These are phyloP conservation scores for Starmerella ratchasimensis DNA, from an alignment of 805 yeast genomes.

Conservation along the genomic window DNA sequence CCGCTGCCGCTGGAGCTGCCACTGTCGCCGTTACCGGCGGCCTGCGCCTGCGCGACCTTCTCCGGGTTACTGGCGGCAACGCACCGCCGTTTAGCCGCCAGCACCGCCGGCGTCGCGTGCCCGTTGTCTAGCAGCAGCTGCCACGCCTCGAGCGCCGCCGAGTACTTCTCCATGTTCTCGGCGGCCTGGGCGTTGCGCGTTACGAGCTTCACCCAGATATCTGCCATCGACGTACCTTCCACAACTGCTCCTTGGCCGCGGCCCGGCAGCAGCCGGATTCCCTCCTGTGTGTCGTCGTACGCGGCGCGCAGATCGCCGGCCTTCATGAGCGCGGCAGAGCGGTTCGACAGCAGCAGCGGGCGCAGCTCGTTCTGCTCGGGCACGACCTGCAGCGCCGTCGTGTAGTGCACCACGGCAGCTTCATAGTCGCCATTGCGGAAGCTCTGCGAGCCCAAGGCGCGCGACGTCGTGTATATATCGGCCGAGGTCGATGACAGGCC, in stretches of 20 bases:
- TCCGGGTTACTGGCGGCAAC: slow-evolving; percentile 48
- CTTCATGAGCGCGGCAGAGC: slow-evolving; percentile 53
- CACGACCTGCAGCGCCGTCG: slow-evolving; percentile 39
- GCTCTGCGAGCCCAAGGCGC: slow-evolving; percentile 40
- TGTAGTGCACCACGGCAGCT: slow-evolving; percentile 47
- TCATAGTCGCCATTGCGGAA: slow-evolving; percentile 77
- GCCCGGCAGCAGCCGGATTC: slow-evolving; percentile 30
- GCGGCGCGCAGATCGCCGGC: slow-evolving; percentile 55
- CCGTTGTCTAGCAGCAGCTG: slow-evolving; percentile 54
- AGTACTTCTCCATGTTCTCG: slow-evolving; percentile 62
- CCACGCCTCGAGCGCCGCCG: slow-evolving; percentile 50
- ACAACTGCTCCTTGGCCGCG: slow-evolving; percentile 22
- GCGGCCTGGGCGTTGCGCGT: slow-evolving; percentile 67
- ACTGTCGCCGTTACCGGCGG: not conserved
- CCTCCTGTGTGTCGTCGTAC: slow-evolving; percentile 35
- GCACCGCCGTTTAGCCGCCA: slow-evolving; percentile 80
- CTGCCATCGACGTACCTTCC: slow-evolving; percentile 42
- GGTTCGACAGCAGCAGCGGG: slow-evolving; percentile 59
- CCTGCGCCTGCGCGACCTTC: slow-evolving; percentile 24
- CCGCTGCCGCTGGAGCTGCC: slow-evolving; percentile 22
- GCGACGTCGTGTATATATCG: slow-evolving; percentile 23
- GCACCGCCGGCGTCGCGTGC: slow-evolving; percentile 41
- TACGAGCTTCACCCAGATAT: slow-evolving; percentile 60
- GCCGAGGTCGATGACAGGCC: slow-evolving; percentile 20
- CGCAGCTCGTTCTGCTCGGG: slow-evolving; percentile 54